Base-by-base conservation (phyloP, 2,329 filamentous ascomycete species). In the Calycina herbarum region DNA sequence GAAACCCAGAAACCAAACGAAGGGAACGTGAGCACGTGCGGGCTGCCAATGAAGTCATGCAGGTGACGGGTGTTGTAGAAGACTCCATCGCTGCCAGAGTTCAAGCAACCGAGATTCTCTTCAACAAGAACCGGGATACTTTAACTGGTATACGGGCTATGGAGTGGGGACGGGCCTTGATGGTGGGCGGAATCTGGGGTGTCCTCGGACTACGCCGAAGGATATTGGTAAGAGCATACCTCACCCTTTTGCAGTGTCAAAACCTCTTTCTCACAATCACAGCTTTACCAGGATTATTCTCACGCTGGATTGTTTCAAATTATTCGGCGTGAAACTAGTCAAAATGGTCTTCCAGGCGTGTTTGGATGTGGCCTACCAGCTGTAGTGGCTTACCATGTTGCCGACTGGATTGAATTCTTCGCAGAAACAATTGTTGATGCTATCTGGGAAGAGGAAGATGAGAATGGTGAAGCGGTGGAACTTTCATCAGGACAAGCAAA, bases 41-140 rank as follows among this genome's bases (percentile, higher is more conserved):
- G 35, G 75, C 76, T 24, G 73, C 75, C 40, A 77, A 77, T 63
- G 76, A 77, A 68, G 76, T 77, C 33, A 75, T 77, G 73, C 72
- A 74, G 61, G 74, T 74, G 33, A 76, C 75, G 11, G 76, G 76
- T 24, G 70, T 77, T 17, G 73, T 77, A 11, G 76, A 77, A 65
- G 71, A 76, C 58, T 67, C 69, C 15, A 51, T 64, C 33, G 70
- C 69, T 24, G 72, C 71, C 27, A 74, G 69, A 40, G 63, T 57
- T 15, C 73, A 73, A 59, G 69, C 67, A 2, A 69, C 57, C 8
- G 64, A 69, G 59, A 60, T 64, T 6, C 65, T 64, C 17, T 24
- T 64, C 10, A 66, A 69, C 1, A 71, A 70, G 62, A 69, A 70
- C 54, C 59, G 70, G 54, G 75, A 77, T 31, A 75, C 71, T 11